A percentile compares a stretch with the other conserved stretches of the same genome.
These are phyloP conservation scores for Phialophora verrucosa DNA, from an alignment of 2,329 filamentous ascomycete genomes.

Conservation along the genomic window DNA sequence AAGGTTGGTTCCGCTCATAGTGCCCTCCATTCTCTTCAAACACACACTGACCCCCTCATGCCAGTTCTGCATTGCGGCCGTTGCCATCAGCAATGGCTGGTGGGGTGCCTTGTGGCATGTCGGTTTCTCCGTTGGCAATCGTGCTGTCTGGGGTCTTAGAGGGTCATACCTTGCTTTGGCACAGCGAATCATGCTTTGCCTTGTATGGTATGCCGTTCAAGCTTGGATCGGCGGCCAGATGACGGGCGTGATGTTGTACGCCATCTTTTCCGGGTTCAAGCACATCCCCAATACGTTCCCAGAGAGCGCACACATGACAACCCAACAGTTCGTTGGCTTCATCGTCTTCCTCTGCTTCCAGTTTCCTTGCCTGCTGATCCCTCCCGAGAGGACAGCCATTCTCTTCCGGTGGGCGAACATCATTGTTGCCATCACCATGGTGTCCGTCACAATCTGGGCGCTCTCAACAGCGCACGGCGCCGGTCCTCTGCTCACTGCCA, in stretches of 20 bases:
- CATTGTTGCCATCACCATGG: slow-evolving; percentile 20
- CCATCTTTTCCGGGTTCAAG: slow-evolving; percentile 18
- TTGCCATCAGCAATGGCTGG: slow-evolving; percentile 15
- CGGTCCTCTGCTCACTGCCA: slow-evolving; percentile 16
- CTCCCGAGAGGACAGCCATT: slow-evolving; percentile 23
- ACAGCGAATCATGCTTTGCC: slow-evolving; percentile 28
- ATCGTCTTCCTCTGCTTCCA: slow-evolving; percentile 27
- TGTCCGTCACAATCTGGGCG: slow-evolving; percentile 24
- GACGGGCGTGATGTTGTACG: slow-evolving; percentile 25
- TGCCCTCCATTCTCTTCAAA: slow-evolving; percentile 35
- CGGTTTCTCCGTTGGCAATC: slow-evolving; percentile 47
- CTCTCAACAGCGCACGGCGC: slow-evolving; percentile 15
- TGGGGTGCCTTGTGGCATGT: slow-evolving; percentile 21
- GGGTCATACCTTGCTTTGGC: slow-evolving; percentile 27
- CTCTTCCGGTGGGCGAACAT: slow-evolving; percentile 22
- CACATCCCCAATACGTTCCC: slow-evolving; percentile 25
- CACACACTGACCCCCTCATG: slow-evolving; percentile 36
- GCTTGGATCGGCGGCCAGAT: slow-evolving; percentile 35
- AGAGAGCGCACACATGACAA: slow-evolving; percentile 21
- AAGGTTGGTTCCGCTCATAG: slow-evolving; percentile 32
- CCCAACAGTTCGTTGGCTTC: slow-evolving; percentile 25
- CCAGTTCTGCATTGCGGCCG: slow-evolving; percentile 41
- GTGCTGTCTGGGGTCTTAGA: slow-evolving; percentile 27
- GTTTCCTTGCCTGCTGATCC: slow-evolving; percentile 20
- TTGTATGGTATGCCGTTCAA: slow-evolving; percentile 29